phyloP scores from a whole-genome alignment of 164 flowering plant genomes.

The Cinnamomum chago region DNA sequence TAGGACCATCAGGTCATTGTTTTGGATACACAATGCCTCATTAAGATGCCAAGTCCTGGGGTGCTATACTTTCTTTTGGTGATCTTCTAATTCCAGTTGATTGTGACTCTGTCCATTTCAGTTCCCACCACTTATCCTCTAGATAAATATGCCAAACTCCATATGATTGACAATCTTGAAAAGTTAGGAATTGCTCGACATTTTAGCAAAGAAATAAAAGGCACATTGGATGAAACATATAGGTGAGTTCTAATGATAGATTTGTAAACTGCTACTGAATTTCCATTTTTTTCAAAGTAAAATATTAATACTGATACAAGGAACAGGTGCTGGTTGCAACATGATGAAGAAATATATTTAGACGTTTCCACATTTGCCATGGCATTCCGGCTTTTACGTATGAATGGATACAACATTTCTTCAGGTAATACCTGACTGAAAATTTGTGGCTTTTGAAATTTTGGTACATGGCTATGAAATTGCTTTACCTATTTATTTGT shows the following conservation, averaged over 20 bases:
- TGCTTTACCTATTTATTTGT: not conserved
- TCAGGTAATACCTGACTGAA: slow-evolving; percentile 34
- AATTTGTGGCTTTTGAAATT: not conserved
- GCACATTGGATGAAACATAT: slow-evolving; percentile 55
- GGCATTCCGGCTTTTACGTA: slow-evolving; percentile 71
- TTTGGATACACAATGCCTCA: no score
- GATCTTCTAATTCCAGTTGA: not conserved
- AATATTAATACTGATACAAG: slow-evolving; percentile 2
- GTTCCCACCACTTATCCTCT: slow-evolving; percentile 82
- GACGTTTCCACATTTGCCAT: slow-evolving; percentile 53
- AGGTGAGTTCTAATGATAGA: slow-evolving; percentile 29
- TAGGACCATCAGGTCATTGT: no score
- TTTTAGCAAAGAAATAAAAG: slow-evolving; percentile 55
- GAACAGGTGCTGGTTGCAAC: slow-evolving; percentile 66
- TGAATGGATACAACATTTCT: slow-evolving; percentile 61
- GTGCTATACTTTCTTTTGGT: no score
- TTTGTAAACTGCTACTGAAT: not conserved
- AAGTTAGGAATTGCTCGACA: slow-evolving; percentile 68
- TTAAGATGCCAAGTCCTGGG: no score
- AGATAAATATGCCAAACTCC: slow-evolving; percentile 48
- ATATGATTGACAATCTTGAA: slow-evolving; percentile 58
- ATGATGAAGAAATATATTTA: slow-evolving; percentile 61
- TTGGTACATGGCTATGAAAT: not conserved
- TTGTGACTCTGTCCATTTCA: slow-evolving; percentile 21
- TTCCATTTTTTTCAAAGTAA: not conserved